A percentile compares a stretch with the other conserved stretches of the same genome.
Conservation (phyloP, 73 alveolate species). For the Paraurostyla sp. region DNA sequence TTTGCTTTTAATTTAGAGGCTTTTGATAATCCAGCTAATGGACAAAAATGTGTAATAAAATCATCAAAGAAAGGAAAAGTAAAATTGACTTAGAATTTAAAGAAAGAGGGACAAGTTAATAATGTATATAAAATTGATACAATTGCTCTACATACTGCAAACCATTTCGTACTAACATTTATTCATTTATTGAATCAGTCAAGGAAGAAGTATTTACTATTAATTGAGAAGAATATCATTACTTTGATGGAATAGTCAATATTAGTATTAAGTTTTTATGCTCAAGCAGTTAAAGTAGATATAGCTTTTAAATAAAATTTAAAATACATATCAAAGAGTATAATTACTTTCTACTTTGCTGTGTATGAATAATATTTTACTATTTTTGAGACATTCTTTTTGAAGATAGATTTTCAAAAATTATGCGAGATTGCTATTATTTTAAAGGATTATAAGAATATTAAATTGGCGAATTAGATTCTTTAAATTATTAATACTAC, state of each 20-base stretch:
- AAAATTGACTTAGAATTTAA: neutral
- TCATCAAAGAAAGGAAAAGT: constrained; percentile 41
- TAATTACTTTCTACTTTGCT: neutral
- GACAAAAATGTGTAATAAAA: neutral
- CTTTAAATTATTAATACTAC: neutral
- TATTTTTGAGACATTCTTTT: neutral
- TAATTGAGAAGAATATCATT: neutral
- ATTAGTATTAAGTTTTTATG: neutral
- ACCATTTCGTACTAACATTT: neutral
- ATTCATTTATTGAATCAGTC: neutral
- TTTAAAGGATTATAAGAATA: neutral
- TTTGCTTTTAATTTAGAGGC: neutral
- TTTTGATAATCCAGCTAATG: neutral
- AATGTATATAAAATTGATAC: neutral
- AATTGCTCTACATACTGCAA: neutral
- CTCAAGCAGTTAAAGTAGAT: constrained; percentile 6
- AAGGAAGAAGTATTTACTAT: neutral
- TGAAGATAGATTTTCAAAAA: neutral
- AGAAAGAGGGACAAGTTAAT: constrained; percentile 16
- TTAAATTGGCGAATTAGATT: constrained; percentile 17
- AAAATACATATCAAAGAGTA: neutral
- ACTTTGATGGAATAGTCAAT: neutral
- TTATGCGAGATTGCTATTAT: neutral
- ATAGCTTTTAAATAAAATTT: neutral
- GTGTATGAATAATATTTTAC: neutral